Conservation (phyloP, 371 early-diverging fungal genomes). For the Synchytrium microbalum region DNA sequence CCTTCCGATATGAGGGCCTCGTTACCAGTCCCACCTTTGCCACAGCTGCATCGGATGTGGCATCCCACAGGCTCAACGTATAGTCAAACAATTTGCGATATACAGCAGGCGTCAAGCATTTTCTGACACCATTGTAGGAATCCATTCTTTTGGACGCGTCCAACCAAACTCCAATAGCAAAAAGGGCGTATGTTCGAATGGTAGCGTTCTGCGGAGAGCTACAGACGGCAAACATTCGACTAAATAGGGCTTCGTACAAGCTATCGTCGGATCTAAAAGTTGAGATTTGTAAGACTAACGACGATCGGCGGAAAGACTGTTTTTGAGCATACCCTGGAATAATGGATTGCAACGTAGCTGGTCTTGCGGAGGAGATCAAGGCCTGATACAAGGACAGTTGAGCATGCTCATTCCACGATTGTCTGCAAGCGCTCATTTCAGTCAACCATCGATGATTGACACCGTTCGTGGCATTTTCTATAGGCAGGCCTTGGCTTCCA, state of each 20-base stretch:
- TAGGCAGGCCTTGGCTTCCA: no score
- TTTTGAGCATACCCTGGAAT: no score
- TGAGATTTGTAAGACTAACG: background rate
- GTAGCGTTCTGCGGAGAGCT: background rate
- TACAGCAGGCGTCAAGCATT: background rate
- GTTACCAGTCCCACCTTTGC: background rate
- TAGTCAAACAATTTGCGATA: background rate
- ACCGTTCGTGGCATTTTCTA: background rate
- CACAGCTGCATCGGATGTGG: background rate
- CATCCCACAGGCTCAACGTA: background rate
- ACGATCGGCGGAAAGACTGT: background rate
- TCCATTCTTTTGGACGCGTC: background rate
- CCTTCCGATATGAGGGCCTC: no score
- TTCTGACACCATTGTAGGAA: background rate
- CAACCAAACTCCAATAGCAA: background rate
- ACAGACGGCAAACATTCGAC: background rate
- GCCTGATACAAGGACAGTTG: background rate
- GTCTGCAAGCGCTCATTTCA: background rate
- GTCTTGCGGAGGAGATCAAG: background rate
- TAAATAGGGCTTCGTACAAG: background rate
- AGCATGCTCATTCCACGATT: background rate
- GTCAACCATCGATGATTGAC: background rate
- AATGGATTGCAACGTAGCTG: background rate
- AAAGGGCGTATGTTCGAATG: background rate
- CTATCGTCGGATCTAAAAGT: background rate